These are phyloP conservation scores for Amanita inopinata DNA, from an alignment of 768 basidiomycete genomes.

Conservation along the genomic window DNA sequence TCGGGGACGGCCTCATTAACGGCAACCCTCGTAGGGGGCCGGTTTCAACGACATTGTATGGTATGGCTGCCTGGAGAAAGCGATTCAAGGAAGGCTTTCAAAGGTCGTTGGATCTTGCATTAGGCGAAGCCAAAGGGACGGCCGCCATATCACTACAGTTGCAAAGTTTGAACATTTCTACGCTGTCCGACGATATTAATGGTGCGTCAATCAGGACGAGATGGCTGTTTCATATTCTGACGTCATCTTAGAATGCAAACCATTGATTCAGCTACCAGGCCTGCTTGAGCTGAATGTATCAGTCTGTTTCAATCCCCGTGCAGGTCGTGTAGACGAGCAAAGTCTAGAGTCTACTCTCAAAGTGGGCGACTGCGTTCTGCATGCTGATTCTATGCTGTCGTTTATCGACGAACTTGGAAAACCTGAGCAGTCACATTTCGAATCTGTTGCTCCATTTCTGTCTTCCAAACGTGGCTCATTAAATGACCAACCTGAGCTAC, in stretches of 20 bases:
- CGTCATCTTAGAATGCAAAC: slow-evolving; percentile 4
- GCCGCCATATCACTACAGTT: slow-evolving; percentile 26
- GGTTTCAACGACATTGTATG: slow-evolving; percentile 24
- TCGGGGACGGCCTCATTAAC: slow-evolving; percentile 16
- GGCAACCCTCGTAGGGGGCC: slow-evolving; percentile 15
- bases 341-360: slow-evolving; percentile 38
- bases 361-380: slow-evolving; percentile 29
- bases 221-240: not conserved
- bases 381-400: slow-evolving; percentile 7
- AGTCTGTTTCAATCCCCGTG: slow-evolving; percentile 48
- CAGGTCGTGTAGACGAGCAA: slow-evolving; percentile 41
- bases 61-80: slow-evolving; percentile 57
- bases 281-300: slow-evolving; percentile 35
- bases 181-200: not conserved
- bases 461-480: slow-evolving; percentile 8
- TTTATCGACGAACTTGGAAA: slow-evolving; percentile 4
- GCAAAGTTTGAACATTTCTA: slow-evolving; percentile 5
- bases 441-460: slow-evolving; percentile 13
- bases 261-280: slow-evolving; percentile 25
- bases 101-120: slow-evolving; percentile 59
- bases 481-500: slow-evolving; percentile 11
- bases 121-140: slow-evolving; percentile 53
- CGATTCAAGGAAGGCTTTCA: slow-evolving; percentile 49
- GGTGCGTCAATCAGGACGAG: not conserved
- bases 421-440: slow-evolving; percentile 7